Conservation (phyloP, 1,284 basidiomycete genomes). For the Tilletiopsis washingtonensis region DNA sequence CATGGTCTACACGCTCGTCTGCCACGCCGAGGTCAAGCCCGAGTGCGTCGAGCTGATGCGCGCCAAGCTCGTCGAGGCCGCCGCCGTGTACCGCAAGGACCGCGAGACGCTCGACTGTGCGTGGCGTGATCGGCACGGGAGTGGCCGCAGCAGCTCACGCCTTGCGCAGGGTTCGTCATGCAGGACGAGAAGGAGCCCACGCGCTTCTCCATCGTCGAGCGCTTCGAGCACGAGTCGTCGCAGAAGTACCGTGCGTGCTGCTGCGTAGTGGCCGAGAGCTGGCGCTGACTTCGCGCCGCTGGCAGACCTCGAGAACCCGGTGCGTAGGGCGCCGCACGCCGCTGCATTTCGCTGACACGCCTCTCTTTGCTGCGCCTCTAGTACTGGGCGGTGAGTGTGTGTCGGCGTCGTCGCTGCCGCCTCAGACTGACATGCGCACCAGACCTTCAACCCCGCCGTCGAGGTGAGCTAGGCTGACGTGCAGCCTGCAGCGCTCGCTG, state of each 20-base stretch:
- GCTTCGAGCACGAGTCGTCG: constrained; percentile 9
- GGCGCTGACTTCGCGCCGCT: not conserved
- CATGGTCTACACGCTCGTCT: constrained; percentile 4
- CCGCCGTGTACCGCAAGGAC: constrained; percentile 10
- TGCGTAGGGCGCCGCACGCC: no score
- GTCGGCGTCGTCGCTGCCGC: no score
- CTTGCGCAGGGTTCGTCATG: constrained; percentile 9
- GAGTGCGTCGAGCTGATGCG: constrained; percentile 8
- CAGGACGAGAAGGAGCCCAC: constrained; percentile 6
- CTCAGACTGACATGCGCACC: no score
- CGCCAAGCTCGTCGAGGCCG: constrained; percentile 5
- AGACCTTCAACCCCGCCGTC: constrained; percentile 9
- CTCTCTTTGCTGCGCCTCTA: no score
- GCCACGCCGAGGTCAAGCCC: constrained; percentile 10
- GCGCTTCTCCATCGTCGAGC: constrained; percentile 12
- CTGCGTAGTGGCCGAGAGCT: not conserved
- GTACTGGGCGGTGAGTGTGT: no score
- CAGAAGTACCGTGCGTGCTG: constrained; percentile 9
- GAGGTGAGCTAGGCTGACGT: constrained; percentile 1
- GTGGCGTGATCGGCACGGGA: not conserved
- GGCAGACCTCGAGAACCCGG: constrained; percentile 7
- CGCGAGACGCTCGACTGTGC: constrained; percentile 11
- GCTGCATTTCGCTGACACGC: no score
- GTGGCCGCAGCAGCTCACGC: no score
- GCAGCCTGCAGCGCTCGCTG: not conserved